Conservation (phyloP, 2,329 filamentous ascomycete species). For the Xylaria arbuscula region DNA sequence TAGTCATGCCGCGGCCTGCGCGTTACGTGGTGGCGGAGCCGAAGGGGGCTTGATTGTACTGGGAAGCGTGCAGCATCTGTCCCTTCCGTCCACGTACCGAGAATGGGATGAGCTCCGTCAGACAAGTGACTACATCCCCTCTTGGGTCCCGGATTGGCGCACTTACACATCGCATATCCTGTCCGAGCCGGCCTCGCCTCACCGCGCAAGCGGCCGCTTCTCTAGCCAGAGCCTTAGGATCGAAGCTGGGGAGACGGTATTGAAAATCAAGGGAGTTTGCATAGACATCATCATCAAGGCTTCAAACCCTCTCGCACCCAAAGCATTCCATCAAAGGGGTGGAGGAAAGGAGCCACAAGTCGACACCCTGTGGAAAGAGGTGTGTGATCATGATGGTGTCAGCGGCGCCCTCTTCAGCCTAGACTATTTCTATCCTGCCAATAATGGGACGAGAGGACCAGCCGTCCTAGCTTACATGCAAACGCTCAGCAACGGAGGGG, state of each 20-base stretch:
- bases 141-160: slow-evolving; percentile 2
- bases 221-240: neutral
- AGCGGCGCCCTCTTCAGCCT: neutral
- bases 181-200: neutral
- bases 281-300: neutral
- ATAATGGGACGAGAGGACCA: neutral
- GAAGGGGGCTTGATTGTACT: neutral
- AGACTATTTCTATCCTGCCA: neutral
- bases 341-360: neutral
- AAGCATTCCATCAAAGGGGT: neutral
- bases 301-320: neutral
- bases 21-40: neutral
- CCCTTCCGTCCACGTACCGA: neutral
- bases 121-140: neutral
- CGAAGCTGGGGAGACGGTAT: neutral
- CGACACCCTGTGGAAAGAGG: neutral
- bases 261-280: neutral
- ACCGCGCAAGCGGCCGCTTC: neutral
- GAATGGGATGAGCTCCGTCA: neutral
- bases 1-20: neutral
- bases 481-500: slow-evolving; percentile 4
- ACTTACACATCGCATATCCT: neutral
- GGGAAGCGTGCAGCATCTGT: slow-evolving; percentile 1
- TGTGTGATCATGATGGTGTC: neutral
- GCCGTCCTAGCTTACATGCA: slow-evolving; percentile 9